Percentiles rank a stretch among this genome's conserved stretches.
These are phyloP conservation scores for Spergularia azorica DNA, from an alignment of 179 eudicot genomes.

Conservation along the genomic window DNA sequence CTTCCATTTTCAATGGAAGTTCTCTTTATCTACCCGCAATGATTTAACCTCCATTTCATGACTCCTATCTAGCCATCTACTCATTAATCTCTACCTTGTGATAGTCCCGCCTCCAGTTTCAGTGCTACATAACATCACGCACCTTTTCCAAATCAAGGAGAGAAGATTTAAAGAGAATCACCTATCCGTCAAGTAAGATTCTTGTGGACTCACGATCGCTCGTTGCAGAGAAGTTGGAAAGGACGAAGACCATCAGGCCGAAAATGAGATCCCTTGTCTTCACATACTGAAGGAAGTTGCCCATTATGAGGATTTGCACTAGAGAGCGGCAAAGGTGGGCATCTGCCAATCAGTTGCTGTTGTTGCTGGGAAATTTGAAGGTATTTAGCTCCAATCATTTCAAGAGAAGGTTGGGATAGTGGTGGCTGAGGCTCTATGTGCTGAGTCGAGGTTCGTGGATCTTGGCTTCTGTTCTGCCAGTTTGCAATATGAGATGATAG, in stretches of 20 bases:
- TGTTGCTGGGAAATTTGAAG: slow-evolving; percentile 34
- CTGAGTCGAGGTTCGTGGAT: slow-evolving; percentile 24
- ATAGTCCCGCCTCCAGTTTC: background rate
- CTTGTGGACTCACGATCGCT: slow-evolving; percentile 23
- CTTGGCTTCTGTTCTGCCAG: slow-evolving; percentile 51
- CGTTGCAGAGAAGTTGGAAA: slow-evolving; percentile 49
- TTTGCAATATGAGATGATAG: slow-evolving; percentile 36
- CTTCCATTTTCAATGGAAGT: background rate
- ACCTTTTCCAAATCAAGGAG: slow-evolving; percentile 19
- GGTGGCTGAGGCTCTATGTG: slow-evolving; percentile 30
- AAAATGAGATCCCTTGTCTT: slow-evolving; percentile 33
- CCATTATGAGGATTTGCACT: slow-evolving; percentile 30
- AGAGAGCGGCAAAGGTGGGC: slow-evolving; percentile 20
- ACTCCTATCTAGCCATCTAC: background rate
- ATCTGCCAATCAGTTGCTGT: slow-evolving; percentile 34
- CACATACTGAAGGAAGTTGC: slow-evolving; percentile 30
- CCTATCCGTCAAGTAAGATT: background rate
- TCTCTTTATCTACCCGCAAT: background rate
- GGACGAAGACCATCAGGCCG: slow-evolving; percentile 33
- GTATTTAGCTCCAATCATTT: slow-evolving; percentile 33
- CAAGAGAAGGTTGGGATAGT: slow-evolving; percentile 33
- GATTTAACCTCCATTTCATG: background rate
- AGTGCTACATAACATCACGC: background rate
- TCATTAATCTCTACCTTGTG: too few relatives aligned
- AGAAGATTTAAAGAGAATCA: slow-evolving; percentile 18